phyloP scores from a whole-genome alignment of 768 basidiomycete genomes.

The Tremella yokohamensis region DNA sequence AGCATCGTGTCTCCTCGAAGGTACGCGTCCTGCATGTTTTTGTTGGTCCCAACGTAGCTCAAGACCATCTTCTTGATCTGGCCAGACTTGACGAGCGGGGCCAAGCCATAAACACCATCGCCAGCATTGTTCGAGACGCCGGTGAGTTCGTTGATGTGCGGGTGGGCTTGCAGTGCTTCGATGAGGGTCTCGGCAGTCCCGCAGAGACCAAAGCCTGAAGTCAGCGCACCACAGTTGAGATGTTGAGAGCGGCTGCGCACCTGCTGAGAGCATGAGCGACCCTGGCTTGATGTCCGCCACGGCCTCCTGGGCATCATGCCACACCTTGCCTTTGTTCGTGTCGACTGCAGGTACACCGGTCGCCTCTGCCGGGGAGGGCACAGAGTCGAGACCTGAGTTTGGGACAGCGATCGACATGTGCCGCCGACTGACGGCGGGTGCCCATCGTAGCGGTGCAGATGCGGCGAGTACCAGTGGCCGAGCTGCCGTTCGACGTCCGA shows the following conservation, averaged over 20 bases:
- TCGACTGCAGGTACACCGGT: slow-evolving; percentile 22
- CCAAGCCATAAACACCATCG: slow-evolving; percentile 37
- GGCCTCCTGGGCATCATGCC: slow-evolving; percentile 27
- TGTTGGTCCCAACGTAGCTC: slow-evolving; percentile 46
- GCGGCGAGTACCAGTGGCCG: too few relatives aligned
- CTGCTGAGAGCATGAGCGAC: slow-evolving; percentile 25
- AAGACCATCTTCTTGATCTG: slow-evolving; percentile 42
- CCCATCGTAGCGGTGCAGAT: too few relatives aligned
- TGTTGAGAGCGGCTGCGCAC: slow-evolving; percentile 8
- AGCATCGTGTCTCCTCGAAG: slow-evolving; percentile 34
- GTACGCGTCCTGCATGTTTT: slow-evolving; percentile 38
- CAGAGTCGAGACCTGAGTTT: slow-evolving; percentile 17
- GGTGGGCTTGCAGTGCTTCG: slow-evolving; percentile 26
- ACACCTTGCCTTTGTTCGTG: slow-evolving; percentile 22
- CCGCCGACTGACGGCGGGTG: neutral
- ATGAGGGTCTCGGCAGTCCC: slow-evolving; percentile 46
- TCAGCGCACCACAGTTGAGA: neutral
- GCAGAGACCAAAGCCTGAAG: slow-evolving; percentile 40
- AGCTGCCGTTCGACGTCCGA: too few relatives aligned
- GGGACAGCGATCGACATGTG: slow-evolving; percentile 16
- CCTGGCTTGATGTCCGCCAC: slow-evolving; percentile 27
- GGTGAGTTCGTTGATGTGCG: slow-evolving; percentile 36
- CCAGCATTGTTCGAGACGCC: slow-evolving; percentile 49
- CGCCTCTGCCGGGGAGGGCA: slow-evolving; percentile 18
- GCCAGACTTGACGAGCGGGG: slow-evolving; percentile 35